These are phyloP conservation scores for Neopestalotiopsis clavispora DNA, from an alignment of 2,329 filamentous ascomycete genomes.

Conservation along the genomic window DNA sequence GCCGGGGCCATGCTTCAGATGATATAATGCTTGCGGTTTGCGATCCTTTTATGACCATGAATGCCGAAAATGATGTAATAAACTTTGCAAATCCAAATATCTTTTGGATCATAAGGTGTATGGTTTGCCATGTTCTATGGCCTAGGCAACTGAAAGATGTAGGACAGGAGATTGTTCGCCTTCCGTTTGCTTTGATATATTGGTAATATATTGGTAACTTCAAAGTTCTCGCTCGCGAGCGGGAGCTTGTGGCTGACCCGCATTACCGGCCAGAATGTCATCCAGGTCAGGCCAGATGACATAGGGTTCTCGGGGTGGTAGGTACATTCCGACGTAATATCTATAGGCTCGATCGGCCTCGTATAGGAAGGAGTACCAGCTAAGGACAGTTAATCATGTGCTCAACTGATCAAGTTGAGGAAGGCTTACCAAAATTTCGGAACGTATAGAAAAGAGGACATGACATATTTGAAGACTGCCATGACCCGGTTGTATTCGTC, in stretches of 20 bases:
- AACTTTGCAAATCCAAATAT: not conserved
- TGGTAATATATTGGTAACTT: not conserved
- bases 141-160: not conserved
- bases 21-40: not conserved
- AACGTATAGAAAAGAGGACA: constrained; percentile 71
- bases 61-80: constrained; percentile 1
- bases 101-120: not conserved
- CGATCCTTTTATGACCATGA: not conserved
- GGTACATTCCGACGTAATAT: constrained; percentile 57
- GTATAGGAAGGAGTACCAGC: constrained; percentile 47
- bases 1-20: not conserved
- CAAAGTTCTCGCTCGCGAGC: constrained; percentile 2
- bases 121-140: not conserved
- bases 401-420: not conserved
- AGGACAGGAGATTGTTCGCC: not conserved
- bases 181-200: not conserved
- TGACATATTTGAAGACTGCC: constrained; percentile 67
- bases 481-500: constrained; percentile 51
- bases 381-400: constrained; percentile 24
- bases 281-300: constrained; percentile 50
- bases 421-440: constrained; percentile 72
- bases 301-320: constrained; percentile 53
- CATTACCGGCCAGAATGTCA: constrained; percentile 34
- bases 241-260: not conserved
- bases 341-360: constrained; percentile 54